These are phyloP conservation scores for Hemileccinum rubropunctum DNA, from an alignment of 768 basidiomycete genomes.

Conservation along the genomic window DNA sequence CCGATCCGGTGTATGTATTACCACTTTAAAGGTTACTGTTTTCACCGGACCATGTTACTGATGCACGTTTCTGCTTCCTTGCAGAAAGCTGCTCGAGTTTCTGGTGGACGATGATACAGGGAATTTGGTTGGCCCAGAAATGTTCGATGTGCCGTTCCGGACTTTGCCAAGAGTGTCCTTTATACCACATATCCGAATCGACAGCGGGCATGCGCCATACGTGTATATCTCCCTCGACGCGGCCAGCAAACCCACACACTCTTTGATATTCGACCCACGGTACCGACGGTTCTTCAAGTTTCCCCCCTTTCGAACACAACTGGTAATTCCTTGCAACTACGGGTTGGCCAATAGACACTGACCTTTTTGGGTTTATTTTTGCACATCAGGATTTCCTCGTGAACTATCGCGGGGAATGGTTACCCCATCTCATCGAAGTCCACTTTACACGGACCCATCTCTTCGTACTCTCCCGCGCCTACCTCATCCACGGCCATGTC, in stretches of 20 bases:
- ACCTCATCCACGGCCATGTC: conserved; percentile 8
- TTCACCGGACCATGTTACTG: neutral
- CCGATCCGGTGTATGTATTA: conserved; percentile 16
- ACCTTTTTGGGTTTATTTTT: neutral
- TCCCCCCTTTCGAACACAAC: conserved; percentile 15
- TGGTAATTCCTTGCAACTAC: conserved; percentile 2
- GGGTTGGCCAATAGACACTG: neutral
- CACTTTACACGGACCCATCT: conserved; percentile 15
- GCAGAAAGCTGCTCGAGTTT: conserved; percentile 19
- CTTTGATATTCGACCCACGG: conserved; percentile 14
- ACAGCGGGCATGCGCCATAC: conserved; percentile 11
- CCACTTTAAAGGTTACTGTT: neutral
- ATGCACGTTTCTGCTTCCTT: neutral
- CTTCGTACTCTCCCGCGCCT: conserved; percentile 14
- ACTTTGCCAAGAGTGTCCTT: conserved; percentile 11
- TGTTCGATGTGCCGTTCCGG: conserved; percentile 15
- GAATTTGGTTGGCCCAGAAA: conserved; percentile 4
- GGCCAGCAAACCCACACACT: conserved; percentile 9
- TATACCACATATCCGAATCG: conserved; percentile 8
- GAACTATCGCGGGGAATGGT: conserved; percentile 18
- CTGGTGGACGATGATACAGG: conserved; percentile 18
- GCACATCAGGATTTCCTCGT: conserved; percentile 11
- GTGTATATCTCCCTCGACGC: conserved; percentile 14
- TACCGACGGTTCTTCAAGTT: conserved; percentile 21
- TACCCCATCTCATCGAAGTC: conserved; percentile 17